phyloP scores from a whole-genome alignment of 2,329 filamentous ascomycete genomes.

The Penicillium palitans region DNA sequence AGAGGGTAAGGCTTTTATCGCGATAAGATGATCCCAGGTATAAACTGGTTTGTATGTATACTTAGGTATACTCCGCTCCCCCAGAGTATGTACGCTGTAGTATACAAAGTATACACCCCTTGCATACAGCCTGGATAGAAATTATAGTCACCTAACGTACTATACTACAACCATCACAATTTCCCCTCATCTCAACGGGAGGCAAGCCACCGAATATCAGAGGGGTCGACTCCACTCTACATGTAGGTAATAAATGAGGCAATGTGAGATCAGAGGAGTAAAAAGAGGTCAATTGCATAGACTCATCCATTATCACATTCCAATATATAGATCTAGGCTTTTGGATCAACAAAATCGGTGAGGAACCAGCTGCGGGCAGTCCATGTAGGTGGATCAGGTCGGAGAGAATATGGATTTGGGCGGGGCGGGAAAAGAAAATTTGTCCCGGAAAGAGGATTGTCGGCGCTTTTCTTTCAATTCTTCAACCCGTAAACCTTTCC shows the following conservation, averaged over 20 bases:
- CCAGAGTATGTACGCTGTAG: neutral
- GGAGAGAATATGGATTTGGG: conserved; percentile 20
- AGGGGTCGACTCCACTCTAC: conserved; percentile 18
- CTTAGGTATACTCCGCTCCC: neutral
- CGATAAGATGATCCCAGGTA: conserved; percentile 1
- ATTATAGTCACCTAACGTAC: neutral
- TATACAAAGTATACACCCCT: neutral
- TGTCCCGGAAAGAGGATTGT: conserved; percentile 25
- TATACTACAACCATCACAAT: too few species aligned
- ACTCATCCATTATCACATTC: neutral
- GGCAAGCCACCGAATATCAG: conserved; percentile 15
- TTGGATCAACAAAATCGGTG: conserved; percentile 18
- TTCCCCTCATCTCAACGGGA: conserved; percentile 13
- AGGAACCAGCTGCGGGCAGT: conserved; percentile 16
- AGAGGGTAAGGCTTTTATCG: neutral
- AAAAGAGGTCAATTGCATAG: neutral
- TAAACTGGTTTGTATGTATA: neutral
- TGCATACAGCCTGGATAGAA: neutral
- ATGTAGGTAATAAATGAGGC: neutral
- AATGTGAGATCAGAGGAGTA: neutral
- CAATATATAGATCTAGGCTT: conserved; percentile 15
- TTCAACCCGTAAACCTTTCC: neutral
- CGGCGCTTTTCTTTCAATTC: conserved; percentile 3
- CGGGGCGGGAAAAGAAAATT: conserved; percentile 32
- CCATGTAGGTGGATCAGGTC: conserved; percentile 21